A percentile compares a stretch with the other conserved stretches of the same genome.
These are phyloP conservation scores for Exophiala bonariae DNA, from an alignment of 2,329 filamentous ascomycete genomes.

Conservation along the genomic window DNA sequence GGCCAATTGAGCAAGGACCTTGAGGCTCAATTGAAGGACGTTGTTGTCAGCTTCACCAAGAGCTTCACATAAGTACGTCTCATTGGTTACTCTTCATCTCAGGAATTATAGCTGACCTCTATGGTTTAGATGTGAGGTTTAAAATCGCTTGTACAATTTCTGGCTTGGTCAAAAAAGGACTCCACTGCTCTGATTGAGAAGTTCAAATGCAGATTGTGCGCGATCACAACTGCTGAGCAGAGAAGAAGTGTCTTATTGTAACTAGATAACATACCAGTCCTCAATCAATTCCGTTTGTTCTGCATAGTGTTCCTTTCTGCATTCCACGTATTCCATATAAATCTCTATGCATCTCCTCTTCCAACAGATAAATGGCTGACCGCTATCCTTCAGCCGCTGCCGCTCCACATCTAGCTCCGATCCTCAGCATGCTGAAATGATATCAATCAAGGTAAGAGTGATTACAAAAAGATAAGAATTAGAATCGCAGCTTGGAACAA, in stretches of 20 bases:
- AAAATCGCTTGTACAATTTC: conserved; percentile 26
- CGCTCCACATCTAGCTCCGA: no score
- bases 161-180: conserved; percentile 20
- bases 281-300: conserved; percentile 25
- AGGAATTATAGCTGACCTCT: neutral
- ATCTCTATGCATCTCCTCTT: no score
- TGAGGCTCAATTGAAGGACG: conserved; percentile 64
- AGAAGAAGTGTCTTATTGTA: conserved; percentile 23
- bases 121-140: conserved; percentile 5
- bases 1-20: conserved; percentile 93
- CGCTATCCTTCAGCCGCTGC: no score
- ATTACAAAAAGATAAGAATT: no score
- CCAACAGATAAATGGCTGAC: no score
- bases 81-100: neutral
- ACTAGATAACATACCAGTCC: conserved; percentile 26
- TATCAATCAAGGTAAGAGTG: no score
- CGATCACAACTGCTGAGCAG: conserved; percentile 11
- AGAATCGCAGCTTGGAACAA: no score
- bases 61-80: conserved; percentile 66
- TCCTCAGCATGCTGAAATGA: no score
- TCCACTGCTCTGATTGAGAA: conserved; percentile 14
- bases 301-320: no score
- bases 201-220: conserved; percentile 6
- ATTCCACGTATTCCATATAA: no score
- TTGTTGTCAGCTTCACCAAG: conserved; percentile 83